These are phyloP conservation scores for Aureobasidium uvarum DNA, from an alignment of 2,329 filamentous ascomycete genomes.

Conservation along the genomic window DNA sequence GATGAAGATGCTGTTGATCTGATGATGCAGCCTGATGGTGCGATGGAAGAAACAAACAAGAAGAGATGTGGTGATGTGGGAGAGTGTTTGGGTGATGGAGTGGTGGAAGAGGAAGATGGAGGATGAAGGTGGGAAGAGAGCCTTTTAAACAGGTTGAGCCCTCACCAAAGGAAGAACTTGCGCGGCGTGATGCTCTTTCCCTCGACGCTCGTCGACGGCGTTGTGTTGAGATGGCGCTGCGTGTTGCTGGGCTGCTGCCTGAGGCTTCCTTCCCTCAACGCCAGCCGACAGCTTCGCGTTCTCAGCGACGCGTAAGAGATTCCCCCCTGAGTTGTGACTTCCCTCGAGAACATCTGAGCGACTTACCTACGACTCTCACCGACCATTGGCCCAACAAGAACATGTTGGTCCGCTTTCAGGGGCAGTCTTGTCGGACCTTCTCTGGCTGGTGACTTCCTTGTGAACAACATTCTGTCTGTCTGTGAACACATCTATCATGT, in stretches of 20 bases:
- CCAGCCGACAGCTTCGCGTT: conserved; percentile 4
- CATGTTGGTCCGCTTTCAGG: background rate
- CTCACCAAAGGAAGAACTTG: background rate
- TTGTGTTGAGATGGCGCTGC: background rate
- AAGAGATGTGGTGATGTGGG: background rate
- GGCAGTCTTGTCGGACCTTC: background rate
- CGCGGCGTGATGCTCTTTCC: background rate
- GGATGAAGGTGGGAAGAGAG: background rate
- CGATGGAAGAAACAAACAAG: background rate
- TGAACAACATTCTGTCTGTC: background rate
- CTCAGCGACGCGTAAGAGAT: background rate
- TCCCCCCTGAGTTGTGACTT: background rate
- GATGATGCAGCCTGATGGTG: conserved; percentile 1
- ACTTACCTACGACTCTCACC: background rate
- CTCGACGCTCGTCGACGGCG: background rate
- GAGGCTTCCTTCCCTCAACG: conserved; percentile 5
- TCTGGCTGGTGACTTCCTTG: background rate
- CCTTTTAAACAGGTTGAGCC: background rate
- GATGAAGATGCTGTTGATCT: background rate
- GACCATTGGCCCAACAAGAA: background rate
- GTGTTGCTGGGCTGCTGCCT: conserved; percentile 4
- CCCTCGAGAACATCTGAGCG: background rate
- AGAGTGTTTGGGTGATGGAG: background rate
- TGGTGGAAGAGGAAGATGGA: conserved; percentile 9
- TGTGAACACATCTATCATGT: background rate